These are phyloP conservation scores for Euphorbia schlechtendalii DNA, from an alignment of 441 rosid species.

Conservation along the genomic window DNA sequence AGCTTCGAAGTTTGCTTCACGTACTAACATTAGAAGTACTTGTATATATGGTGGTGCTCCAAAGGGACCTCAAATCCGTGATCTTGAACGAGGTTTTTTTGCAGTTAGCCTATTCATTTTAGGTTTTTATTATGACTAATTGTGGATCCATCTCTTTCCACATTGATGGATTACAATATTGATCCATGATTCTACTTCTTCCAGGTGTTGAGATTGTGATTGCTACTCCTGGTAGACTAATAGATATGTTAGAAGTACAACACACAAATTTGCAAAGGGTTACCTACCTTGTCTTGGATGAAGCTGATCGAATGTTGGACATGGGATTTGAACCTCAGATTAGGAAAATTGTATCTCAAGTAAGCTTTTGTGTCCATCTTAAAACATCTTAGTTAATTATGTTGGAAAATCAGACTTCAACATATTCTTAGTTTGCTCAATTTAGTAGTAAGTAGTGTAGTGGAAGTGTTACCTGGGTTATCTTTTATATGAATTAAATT, in stretches of 20 bases:
- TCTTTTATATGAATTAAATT: background rate
- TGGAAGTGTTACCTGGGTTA: background rate
- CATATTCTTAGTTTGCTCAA: background rate
- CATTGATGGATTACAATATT: slow-evolving; percentile 7
- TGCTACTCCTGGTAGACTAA: slow-evolving; percentile 97
- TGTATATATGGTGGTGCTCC: slow-evolving; percentile 97
- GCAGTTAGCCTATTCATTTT: slow-evolving; percentile 3
- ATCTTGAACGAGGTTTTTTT: slow-evolving; percentile 73
- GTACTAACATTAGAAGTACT: slow-evolving; percentile 67
- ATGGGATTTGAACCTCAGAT: slow-evolving; percentile 99
- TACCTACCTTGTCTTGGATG: slow-evolving; percentile 94
- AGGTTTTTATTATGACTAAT: background rate
- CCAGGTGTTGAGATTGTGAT: slow-evolving; percentile 90
- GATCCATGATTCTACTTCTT: slow-evolving; percentile 11
- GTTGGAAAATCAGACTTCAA: background rate
- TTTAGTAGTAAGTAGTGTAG: background rate
- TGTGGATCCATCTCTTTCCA: background rate
- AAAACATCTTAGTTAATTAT: background rate
- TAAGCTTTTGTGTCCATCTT: slow-evolving; percentile 18
- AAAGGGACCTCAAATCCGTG: slow-evolving; percentile 95
- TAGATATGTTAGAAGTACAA: slow-evolving; percentile 90
- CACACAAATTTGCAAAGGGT: slow-evolving; percentile 79
- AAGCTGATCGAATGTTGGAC: slow-evolving; percentile 97
- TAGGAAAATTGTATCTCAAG: slow-evolving; percentile 83
- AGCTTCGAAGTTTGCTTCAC: slow-evolving; percentile 59